Percentiles rank a stretch among this genome's conserved stretches.
These are phyloP conservation scores for Globisporangium camurandrum DNA, from an alignment of 352 stramenopile species.

Conservation along the genomic window DNA sequence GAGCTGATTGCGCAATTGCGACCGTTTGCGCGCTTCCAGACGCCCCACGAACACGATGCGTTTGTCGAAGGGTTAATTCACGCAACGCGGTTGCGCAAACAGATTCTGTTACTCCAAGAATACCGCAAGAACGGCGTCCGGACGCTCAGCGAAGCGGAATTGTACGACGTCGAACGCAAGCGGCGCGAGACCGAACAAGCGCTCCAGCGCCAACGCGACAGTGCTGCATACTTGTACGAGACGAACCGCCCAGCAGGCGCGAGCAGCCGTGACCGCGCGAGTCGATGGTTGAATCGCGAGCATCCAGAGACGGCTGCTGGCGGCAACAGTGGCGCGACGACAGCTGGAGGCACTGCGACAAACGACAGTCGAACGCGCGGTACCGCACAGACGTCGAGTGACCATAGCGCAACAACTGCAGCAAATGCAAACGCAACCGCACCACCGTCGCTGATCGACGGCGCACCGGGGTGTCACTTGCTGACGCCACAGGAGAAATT, in stretches of 20 bases:
- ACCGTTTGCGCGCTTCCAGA: conserved; percentile 94
- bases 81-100: conserved; percentile 90
- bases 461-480: conserved; percentile 78
- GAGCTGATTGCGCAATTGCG: conserved; percentile 92
- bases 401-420: neutral
- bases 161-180: conserved; percentile 93
- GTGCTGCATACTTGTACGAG: conserved; percentile 82
- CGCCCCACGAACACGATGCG: conserved; percentile 88
- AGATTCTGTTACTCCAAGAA: conserved; percentile 95
- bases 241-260: conserved; percentile 43
- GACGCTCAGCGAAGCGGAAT: conserved; percentile 90
- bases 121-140: conserved; percentile 93
- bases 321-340: no score
- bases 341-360: neutral
- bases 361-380: conserved; percentile 9
- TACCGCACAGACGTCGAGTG: conserved; percentile 15
- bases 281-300: conserved; percentile 57
- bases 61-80: conserved; percentile 90
- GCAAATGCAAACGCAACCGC: conserved; percentile 14
- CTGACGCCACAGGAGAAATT: conserved; percentile 88
- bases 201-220: conserved; percentile 85
- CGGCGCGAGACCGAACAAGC: conserved; percentile 89
- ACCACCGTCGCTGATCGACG: conserved; percentile 69
- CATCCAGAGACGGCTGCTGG: conserved; percentile 31
- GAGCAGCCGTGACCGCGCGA: conserved; percentile 54